These are phyloP conservation scores for Mentha longifolia DNA, from an alignment of 257 asterid genomes.

Conservation along the genomic window DNA sequence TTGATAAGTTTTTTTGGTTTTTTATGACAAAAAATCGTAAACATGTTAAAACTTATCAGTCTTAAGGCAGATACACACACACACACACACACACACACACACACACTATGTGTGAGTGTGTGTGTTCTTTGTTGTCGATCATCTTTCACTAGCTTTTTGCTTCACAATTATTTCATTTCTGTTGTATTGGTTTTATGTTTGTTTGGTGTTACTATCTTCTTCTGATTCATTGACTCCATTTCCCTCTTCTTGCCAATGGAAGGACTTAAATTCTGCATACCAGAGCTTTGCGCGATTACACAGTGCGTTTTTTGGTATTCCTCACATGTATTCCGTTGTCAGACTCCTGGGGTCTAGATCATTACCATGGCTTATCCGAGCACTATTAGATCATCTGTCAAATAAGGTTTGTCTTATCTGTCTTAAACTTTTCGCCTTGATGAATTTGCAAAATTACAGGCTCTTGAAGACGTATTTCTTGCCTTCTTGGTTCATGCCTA, in stretches of 20 bases:
- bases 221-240: conserved; percentile 8
- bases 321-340: conserved; percentile 90
- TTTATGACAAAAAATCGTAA: background rate
- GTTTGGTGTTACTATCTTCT: conserved; percentile 15
- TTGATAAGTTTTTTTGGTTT: background rate
- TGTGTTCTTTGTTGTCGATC: background rate
- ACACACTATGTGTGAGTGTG: background rate
- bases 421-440: conserved; percentile 17
- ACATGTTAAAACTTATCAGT: background rate
- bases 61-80: background rate
- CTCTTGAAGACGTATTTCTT: background rate
- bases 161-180: conserved; percentile 13
- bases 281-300: conserved; percentile 93
- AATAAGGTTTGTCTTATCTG: conserved; percentile 68
- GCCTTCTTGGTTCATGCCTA: background rate
- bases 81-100: background rate
- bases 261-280: conserved; percentile 96
- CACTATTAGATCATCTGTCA: conserved; percentile 86
- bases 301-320: conserved; percentile 91
- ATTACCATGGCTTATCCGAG: conserved; percentile 97
- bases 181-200: conserved; percentile 22
- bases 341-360: conserved; percentile 93
- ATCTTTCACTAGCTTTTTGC: conserved; percentile 9
- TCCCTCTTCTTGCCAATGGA: conserved; percentile 33
- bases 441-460: conserved; percentile 11